Evolutionary conservation across 345 rosid species (phyloP), one percentile per base, ranked within the genome.

Genomic region (Rhodomyrtus tomentosa): DNA sequence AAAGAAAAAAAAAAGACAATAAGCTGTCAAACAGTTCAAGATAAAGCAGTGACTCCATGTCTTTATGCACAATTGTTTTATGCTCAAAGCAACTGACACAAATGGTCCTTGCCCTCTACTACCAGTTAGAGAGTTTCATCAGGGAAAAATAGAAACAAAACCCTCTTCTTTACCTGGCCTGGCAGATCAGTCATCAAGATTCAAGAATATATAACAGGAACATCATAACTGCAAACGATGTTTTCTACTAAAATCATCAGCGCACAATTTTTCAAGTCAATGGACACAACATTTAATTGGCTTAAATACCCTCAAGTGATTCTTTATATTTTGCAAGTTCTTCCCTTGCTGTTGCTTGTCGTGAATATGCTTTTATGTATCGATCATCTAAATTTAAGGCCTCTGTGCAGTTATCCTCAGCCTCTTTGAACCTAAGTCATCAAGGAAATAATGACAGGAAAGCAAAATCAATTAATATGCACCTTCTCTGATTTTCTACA

Each of bases 371-470:
- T 90, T 97, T 95, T 56, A 92, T 90, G 86, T 93, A 95, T 84
- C 92, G 96, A 83, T 97, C 98, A 90, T 97, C 99, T 10, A 95
- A 88, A 89, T 92, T 93, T 86, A 97, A 90, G 76, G 96, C 96
- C 93, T 97, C 98, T 45, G 99, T 91, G 88, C 99, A 95, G 87
- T 97, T 98, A 89, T 90, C 92, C 88, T 93, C 99, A 72, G 98
- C 98, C 88, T 94, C 96, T 86, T 85, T 91, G 86, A 91, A 97
- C 89, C 99, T 94, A 86, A 87, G 36, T 16, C 80, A 21, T 56
- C 83, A 32, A 53, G 72, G 81, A 29, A 72, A 86, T 54, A 82
- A 20, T 59, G 52, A 54, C 80, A 82, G 40, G 84, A 42, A 84
- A 58, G 73, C 83, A 81, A 15, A 48, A 73, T 10, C 29, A 7